Evolutionary conservation across 805 yeast species (phyloP), one percentile per base, ranked within the genome.

Genomic region (Spathaspora passalidarum): DNA sequence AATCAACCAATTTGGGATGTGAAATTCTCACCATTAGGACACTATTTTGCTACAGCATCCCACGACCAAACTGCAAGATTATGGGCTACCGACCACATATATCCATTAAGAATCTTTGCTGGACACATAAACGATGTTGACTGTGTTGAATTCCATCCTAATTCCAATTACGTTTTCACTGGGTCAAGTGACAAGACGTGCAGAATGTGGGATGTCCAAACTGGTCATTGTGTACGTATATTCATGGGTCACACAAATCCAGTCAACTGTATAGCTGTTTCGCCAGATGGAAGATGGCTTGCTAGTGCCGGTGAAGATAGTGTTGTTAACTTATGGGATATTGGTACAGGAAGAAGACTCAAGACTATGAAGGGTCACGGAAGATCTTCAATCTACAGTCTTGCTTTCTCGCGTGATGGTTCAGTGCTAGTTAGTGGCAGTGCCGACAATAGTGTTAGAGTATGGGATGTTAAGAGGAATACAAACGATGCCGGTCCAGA

Each of bases 1-100:
- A 88, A 84, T 57, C 95, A 88, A 55, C 98, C 99, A 1, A 86
- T 94, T 21, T 94, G 99, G 99, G 98, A 94, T 62, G 97, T 94
- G 6, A 80, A 86, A 56, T 94, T 89, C 60, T 84, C 96, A 2
- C 99, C 99, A 2, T 71, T 87, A 56, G 99, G 99, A 4, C 98
- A 94, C 68, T 94, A 94, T 68, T 94, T 94, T 66, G 97, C 95
- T n/a, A 91, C 97, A 0, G 97, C 95, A 0, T 88, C 97, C 2
- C 97, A 91, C 61, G 99, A 94, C 62, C 97, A 91, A 63, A 94
- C 99, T 0, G 98, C 98, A 1, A 78, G 98, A 50, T 73, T 94
- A 46, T 94, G 99, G 99, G 90, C 96, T 20, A 89, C 96, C 56
- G 99, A 94, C 63, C 99, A 94, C 66, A 91, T 94, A 38, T 91